Percentiles rank a stretch among this genome's conserved stretches.
Evolutionary conservation across 352 stramenopile genomes (phyloP).

Genomic region (Phytophthora lateralis): DNA sequence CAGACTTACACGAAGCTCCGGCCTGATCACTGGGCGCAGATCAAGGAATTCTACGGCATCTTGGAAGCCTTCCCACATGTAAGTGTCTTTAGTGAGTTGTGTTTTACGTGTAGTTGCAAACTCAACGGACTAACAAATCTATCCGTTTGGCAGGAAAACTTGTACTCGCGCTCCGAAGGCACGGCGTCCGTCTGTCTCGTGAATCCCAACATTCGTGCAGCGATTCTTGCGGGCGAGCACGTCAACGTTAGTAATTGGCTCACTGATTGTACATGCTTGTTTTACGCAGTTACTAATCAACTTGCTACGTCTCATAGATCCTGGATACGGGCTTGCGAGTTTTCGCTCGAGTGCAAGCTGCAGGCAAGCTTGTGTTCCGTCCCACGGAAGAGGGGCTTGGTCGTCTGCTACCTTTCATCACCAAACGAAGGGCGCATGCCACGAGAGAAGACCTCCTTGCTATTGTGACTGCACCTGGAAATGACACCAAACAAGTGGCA

Average conservation of each 20-base stretch:
- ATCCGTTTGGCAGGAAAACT: slow-evolving; percentile 41
- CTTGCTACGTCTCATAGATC: slow-evolving; percentile 38
- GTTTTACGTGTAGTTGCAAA: not conserved
- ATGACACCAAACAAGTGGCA: slow-evolving; percentile 33
- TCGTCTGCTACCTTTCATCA: slow-evolving; percentile 79
- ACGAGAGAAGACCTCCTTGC: slow-evolving; percentile 23
- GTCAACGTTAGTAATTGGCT: slow-evolving; percentile 38
- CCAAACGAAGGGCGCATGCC: slow-evolving; percentile 56
- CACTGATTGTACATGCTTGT: not conserved
- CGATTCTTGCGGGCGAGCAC: slow-evolving; percentile 61
- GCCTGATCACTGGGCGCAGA: slow-evolving; percentile 57
- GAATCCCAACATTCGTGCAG: slow-evolving; percentile 49
- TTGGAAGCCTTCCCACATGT: slow-evolving; percentile 59
- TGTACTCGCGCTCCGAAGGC: slow-evolving; percentile 70
- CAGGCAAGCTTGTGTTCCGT: slow-evolving; percentile 65
- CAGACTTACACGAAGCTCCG: slow-evolving; percentile 62
- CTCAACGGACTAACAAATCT: not conserved
- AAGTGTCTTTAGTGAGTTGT: slow-evolving; percentile 10
- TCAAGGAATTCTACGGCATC: slow-evolving; percentile 73
- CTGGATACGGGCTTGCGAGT: slow-evolving; percentile 90
- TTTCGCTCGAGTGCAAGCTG: slow-evolving; percentile 74
- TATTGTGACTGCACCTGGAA: slow-evolving; percentile 28
- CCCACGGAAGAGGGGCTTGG: slow-evolving; percentile 82
- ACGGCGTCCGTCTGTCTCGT: slow-evolving; percentile 73
- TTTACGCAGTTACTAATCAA: not conserved